A percentile compares a stretch with the other conserved stretches of the same genome.
Conservation (phyloP, 2,329 filamentous ascomycete species). For the Neobulgaria alba region DNA sequence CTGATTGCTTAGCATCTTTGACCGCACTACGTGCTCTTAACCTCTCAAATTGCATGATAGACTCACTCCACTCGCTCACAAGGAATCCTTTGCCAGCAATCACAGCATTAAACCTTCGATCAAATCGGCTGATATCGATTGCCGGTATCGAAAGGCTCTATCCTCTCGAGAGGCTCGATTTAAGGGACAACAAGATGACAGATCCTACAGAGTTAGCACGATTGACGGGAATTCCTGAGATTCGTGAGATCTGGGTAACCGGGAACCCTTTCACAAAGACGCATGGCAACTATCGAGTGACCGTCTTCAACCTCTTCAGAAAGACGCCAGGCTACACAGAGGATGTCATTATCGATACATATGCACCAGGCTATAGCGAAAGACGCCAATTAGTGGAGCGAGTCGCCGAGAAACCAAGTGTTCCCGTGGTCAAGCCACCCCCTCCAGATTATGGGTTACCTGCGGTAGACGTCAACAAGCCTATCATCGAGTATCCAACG, state of each 20-base stretch:
- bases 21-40: constrained; percentile 88
- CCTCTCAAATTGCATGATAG: constrained; percentile 95
- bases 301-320: constrained; percentile 94
- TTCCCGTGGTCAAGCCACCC: constrained; percentile 68
- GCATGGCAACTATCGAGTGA: constrained; percentile 70
- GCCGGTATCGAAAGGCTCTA: constrained; percentile 84
- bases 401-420: constrained; percentile 63
- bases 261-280: constrained; percentile 89
- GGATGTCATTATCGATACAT: constrained; percentile 82
- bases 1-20: constrained; percentile 78
- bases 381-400: constrained; percentile 77
- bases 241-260: constrained; percentile 85
- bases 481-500: constrained; percentile 47
- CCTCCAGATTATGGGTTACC: constrained; percentile 49
- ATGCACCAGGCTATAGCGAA: constrained; percentile 76
- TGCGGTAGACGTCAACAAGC: constrained; percentile 59
- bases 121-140: constrained; percentile 78
- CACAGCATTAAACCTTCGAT: constrained; percentile 82
- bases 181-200: constrained; percentile 83
- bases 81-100: constrained; percentile 87
- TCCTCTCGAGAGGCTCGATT: constrained; percentile 80
- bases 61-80: constrained; percentile 78
- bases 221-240: constrained; percentile 81
- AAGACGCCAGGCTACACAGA: constrained; percentile 82
- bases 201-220: constrained; percentile 87